Conservation (phyloP, 2,329 filamentous ascomycete species). For the Phialophora expanda region DNA sequence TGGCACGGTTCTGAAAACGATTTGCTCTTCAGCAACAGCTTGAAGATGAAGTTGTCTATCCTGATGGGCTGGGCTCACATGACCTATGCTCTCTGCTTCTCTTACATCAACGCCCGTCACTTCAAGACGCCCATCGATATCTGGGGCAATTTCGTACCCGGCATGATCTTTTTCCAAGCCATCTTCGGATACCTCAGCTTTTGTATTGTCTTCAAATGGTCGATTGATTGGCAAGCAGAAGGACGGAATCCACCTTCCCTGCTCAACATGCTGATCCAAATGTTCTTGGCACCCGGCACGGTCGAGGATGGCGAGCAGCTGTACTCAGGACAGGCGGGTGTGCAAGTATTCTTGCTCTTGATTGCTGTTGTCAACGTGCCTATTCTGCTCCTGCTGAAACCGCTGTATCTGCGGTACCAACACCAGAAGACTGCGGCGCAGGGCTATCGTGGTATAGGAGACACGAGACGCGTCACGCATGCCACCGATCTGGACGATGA, state of each 20-base stretch:
- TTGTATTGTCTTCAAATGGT: constrained; percentile 97
- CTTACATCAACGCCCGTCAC: constrained; percentile 90
- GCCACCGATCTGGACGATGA: constrained; percentile 90
- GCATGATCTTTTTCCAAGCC: constrained; percentile 99
- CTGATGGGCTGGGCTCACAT: constrained; percentile 90
- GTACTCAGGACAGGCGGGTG: constrained; percentile 74
- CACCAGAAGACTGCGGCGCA: constrained; percentile 85
- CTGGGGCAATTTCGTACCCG: constrained; percentile 95
- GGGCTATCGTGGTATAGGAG: constrained; percentile 92
- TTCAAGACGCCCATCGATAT: constrained; percentile 96
- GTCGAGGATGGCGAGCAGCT: constrained; percentile 70
- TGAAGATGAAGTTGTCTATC: constrained; percentile 99
- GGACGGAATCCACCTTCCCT: constrained; percentile 78
- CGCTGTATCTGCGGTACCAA: constrained; percentile 91
- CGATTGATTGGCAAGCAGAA: constrained; percentile 77
- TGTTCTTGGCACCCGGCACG: constrained; percentile 89
- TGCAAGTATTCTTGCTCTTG: constrained; percentile 80
- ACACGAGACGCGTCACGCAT: constrained; percentile 78
- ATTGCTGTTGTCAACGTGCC: constrained; percentile 87
- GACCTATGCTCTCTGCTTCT: constrained; percentile 95
- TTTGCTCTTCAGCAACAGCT: constrained; percentile 94
- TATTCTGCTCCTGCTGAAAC: constrained; percentile 90
- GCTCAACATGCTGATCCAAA: constrained; percentile 99
- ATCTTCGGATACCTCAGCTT: constrained; percentile 97
- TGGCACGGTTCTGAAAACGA: constrained; percentile 98